Percentiles rank a stretch among this genome's conserved stretches.
Evolutionary conservation across 805 yeast species (phyloP).

Genomic region (Priceomyces fermenticarens): DNA sequence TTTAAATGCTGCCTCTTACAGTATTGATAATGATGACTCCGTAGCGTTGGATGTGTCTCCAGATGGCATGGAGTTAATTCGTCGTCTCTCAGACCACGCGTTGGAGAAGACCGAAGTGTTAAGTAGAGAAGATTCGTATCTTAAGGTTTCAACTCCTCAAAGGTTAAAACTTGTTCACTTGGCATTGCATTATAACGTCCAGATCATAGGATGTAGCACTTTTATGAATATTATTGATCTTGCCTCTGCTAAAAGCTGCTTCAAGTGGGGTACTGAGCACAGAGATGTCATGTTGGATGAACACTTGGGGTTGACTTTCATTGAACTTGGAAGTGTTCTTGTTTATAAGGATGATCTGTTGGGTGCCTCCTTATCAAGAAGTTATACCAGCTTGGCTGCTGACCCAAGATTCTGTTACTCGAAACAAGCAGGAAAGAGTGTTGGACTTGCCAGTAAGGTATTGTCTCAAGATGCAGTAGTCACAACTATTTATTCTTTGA

Average conservation of each 20-base stretch:
- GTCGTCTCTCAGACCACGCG: slow-evolving; percentile 30
- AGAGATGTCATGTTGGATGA: slow-evolving; percentile 53
- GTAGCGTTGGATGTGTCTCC: slow-evolving; percentile 19
- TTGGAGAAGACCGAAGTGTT: slow-evolving; percentile 41
- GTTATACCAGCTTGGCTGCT: slow-evolving; percentile 53
- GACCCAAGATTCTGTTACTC: slow-evolving; percentile 55
- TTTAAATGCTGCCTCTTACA: slow-evolving; percentile 22
- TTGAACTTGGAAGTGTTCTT: slow-evolving; percentile 57
- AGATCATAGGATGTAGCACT: slow-evolving; percentile 59
- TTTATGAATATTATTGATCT: slow-evolving; percentile 43
- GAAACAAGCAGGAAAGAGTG: slow-evolving; percentile 48
- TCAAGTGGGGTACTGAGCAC: slow-evolving; percentile 51
- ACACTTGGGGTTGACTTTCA: slow-evolving; percentile 47
- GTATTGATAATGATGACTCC: slow-evolving; percentile 10
- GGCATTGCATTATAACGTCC: slow-evolving; percentile 55
- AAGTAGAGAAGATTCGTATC: slow-evolving; percentile 56
- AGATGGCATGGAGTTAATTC: slow-evolving; percentile 23
- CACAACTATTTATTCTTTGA: slow-evolving; percentile 78
- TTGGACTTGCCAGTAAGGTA: slow-evolving; percentile 65
- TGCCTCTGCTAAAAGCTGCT: slow-evolving; percentile 41
- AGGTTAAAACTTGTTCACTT: slow-evolving; percentile 49
- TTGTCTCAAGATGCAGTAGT: slow-evolving; percentile 80
- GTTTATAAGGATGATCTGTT: slow-evolving; percentile 39
- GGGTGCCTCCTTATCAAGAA: slow-evolving; percentile 39
- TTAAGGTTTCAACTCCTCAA: slow-evolving; percentile 49